Evolutionary conservation across 192 early-diverging fungal genomes (phyloP).

Genomic region (Coemansia aciculifera): DNA sequence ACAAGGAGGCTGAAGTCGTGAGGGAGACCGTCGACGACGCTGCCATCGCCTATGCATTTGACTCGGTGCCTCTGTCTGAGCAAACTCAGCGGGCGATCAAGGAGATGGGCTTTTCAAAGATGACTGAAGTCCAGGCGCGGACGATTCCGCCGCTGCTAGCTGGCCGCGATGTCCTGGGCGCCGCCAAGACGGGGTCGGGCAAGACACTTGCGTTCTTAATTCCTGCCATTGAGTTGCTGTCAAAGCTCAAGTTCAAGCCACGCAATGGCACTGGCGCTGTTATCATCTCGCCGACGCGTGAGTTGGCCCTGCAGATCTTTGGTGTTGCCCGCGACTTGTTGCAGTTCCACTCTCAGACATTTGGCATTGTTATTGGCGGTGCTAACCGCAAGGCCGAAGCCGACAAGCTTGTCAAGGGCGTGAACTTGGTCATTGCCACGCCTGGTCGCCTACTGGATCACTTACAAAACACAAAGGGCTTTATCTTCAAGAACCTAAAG

Average conservation of each 20-base stretch:
- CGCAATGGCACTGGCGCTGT: slow-evolving; percentile 95
- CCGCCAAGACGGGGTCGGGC: slow-evolving; percentile 97
- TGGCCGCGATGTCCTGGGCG: slow-evolving; percentile 95
- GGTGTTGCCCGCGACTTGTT: slow-evolving; percentile 95
- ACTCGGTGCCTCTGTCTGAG: slow-evolving; percentile 75
- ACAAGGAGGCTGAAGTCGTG: slow-evolving; percentile 7
- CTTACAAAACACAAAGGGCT: slow-evolving; percentile 96
- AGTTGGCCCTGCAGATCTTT: slow-evolving; percentile 98
- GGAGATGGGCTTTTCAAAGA: slow-evolving; percentile 89
- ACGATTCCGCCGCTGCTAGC: slow-evolving; percentile 94
- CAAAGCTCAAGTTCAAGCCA: slow-evolving; percentile 91
- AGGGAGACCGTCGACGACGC: slow-evolving; percentile 4
- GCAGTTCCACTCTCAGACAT: slow-evolving; percentile 95
- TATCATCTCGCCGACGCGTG: slow-evolving; percentile 96
- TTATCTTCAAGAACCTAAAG: slow-evolving; percentile 93
- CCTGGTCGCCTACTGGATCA: slow-evolving; percentile 98
- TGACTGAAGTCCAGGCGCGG: slow-evolving; percentile 98
- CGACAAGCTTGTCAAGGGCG: slow-evolving; percentile 93
- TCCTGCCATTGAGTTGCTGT: slow-evolving; percentile 90
- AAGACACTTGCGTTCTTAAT: slow-evolving; percentile 97
- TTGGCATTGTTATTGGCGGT: slow-evolving; percentile 98
- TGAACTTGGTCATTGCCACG: slow-evolving; percentile 94
- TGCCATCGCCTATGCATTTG: slow-evolving; percentile 63
- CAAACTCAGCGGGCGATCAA: slow-evolving; percentile 78
- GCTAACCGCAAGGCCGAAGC: slow-evolving; percentile 96